A percentile compares a stretch with the other conserved stretches of the same genome.
Conservation (phyloP, 192 early-diverging fungal genomes). For the Rhizophagus prolifer region DNA sequence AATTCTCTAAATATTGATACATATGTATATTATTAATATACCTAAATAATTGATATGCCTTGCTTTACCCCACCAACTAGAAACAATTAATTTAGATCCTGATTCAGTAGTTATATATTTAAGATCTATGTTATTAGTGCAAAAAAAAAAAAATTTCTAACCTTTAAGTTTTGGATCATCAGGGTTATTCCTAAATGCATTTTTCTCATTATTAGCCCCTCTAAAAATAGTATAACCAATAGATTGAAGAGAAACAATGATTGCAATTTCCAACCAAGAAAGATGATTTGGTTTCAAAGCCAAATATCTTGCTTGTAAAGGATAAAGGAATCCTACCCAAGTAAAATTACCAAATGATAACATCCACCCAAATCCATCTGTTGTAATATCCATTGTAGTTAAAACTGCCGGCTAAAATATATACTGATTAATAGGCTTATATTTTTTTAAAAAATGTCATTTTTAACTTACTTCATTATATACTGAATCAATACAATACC, state of each 20-base stretch:
- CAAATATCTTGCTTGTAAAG: conserved; percentile 88
- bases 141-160: conserved; percentile 14
- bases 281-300: conserved; percentile 66
- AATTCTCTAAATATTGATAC: not conserved
- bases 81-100: conserved; percentile 78
- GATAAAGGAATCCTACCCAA: conserved; percentile 92
- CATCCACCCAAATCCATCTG: conserved; percentile 96
- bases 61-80: conserved; percentile 94
- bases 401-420: conserved; percentile 68
- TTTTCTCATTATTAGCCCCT: conserved; percentile 86
- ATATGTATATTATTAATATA: not conserved
- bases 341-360: conserved; percentile 75
- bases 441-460: not conserved
- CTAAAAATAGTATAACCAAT: conserved; percentile 87
- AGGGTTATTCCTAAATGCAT: conserved; percentile 77
- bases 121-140: conserved; percentile 48
- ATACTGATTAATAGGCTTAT: not conserved
- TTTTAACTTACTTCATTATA: conserved; percentile 58
- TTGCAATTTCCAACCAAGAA: conserved; percentile 35
- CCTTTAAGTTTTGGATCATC: conserved; percentile 53
- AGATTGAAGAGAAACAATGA: conserved; percentile 57
- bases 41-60: conserved; percentile 92
- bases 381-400: conserved; percentile 98
- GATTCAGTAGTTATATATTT: conserved; percentile 83
- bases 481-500: conserved; percentile 86